Evolutionary conservation across 345 rosid genomes (phyloP), one percentile per base, ranked within the genome.

Genomic region (Ricinus communis): DNA sequence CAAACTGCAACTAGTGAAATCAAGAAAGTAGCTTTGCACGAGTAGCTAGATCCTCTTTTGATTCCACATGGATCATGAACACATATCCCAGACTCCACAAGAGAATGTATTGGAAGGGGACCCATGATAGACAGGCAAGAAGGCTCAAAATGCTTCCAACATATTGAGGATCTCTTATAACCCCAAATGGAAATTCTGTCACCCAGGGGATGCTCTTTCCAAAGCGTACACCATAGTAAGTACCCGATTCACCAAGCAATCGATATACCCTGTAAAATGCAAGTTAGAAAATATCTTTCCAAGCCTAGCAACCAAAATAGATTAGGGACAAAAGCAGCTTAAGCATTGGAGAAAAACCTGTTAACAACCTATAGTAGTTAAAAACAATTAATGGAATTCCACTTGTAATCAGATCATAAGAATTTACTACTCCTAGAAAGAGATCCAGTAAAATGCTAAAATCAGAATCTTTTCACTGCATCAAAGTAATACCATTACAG

Each of bases 181-280:
- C 85, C 36, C 97, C 99, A 65, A 95, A 92, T 43, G 99, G 97
- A 54, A 95, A 95, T 73, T 54, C 51, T 21, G 87, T 89, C 40
- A 87, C 97, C 97, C 99, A 92, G 0, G 93, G 92, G 68, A 90
- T 74, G 71, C 25, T 85, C 88, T 87, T 87, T 43, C 97, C 99
- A 31, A 92, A 90, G 22, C 96, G 82, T 15, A 95, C 87, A 21
- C 97, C 97, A 56, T 94, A 95, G 74, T 92, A 95, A 27, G 92
- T 89, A 57, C 97, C 97, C 0, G 96, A 71, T 84, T 95, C 97
- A 78, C 97, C 97, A 49, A 95, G 90, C 79, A 92, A 77, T 72
- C 87, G 96, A 80, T 86, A 95, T 13, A 92, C 97, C 86, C 97
- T 92, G 88, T 68, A 77, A 62, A 28, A 33, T 51, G 62, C 25